Evolutionary conservation across 345 rosid species (phyloP), one percentile per base, ranked within the genome.

Genomic region (Lepidium sativum): DNA sequence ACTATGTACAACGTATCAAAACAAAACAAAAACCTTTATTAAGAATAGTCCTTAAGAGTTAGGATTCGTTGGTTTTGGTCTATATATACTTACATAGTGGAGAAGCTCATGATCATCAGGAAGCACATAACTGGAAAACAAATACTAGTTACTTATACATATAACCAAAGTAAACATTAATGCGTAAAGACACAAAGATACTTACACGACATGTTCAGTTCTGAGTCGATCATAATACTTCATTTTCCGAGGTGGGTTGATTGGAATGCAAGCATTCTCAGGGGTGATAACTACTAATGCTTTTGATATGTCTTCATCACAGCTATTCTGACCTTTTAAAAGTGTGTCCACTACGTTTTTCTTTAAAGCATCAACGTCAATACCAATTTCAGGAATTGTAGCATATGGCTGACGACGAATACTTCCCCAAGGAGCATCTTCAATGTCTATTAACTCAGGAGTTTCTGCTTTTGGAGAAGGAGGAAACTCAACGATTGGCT

Each of bases 131-230:
- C 95, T 87, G 75, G 48, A 69, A 35, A 20, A 70, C 12, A 54
- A 51, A 47, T 6, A 27, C 31, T 27, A 39, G 9, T 40, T 62
- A 59, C 23, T 34, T 49, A 23, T 5, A 51, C 1, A 56, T 11
- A 23, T 6, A 0, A 2, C 6, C 34, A 69, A 6, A 71, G 33
- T 10, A 54, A 21, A 4, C 18, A 23, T 20, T 0, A 18, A 15
- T 54, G 25, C 11, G 21, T n/a, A 51, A 27, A 4, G 0, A 42
- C 4, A 34, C 21, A 63, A 32, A 29, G 1, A 41, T 6, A 78
- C 94, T 86, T 76, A 91, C 96, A 84, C 94, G 2, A 69, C 70
- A 63, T 86, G 91, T 54, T 83, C 86, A 0, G 91, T 82, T 63
- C 88, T 69, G 55, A 88, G 50, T 11, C 81, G 80, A 14, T 71